Percentiles rank a stretch among this genome's conserved stretches.
phyloP scores from a whole-genome alignment of 192 early-diverging fungal genomes.

The Entophlyctis luteolus region DNA sequence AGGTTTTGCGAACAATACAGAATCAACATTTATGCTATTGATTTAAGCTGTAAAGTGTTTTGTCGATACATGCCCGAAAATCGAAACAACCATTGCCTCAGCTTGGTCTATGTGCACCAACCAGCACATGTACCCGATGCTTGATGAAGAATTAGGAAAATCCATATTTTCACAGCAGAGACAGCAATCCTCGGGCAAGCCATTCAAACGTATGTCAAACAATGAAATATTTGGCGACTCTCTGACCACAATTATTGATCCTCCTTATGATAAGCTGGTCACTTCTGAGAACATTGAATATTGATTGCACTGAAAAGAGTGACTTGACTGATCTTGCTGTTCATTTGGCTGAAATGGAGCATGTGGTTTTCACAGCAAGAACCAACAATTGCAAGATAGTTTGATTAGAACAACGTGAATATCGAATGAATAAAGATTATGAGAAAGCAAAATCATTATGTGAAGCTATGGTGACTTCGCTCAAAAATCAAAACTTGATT shows the following conservation, averaged over 20 bases:
- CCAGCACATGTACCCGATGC: conserved; percentile 6
- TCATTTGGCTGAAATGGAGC: conserved; percentile 2
- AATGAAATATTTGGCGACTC: not conserved
- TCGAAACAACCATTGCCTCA: not conserved
- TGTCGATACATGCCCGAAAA: conserved; percentile 1
- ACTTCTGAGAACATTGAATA: not conserved
- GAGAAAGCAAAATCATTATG: conserved; percentile 11
- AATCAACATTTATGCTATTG: conserved; percentile 4
- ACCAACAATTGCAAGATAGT: conserved; percentile 1
- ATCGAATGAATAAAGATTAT: conserved; percentile 16
- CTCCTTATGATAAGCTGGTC: not conserved
- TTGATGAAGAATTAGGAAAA: conserved; percentile 7
- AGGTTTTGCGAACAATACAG: conserved; percentile 2
- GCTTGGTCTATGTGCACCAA: conserved; percentile 1
- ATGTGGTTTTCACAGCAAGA: not conserved
- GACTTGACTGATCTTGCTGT: conserved; percentile 4
- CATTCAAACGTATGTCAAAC: not conserved
- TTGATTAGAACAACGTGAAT: conserved; percentile 1
- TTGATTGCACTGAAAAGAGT: not conserved
- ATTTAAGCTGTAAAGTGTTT: conserved; percentile 11
- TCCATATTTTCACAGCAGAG: conserved; percentile 2
- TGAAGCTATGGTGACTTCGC: not conserved
- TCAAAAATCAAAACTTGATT: conserved; percentile 10
- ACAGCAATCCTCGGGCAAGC: not conserved
- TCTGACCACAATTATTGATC: not conserved